Conservation (phyloP, 306 rosid genomes). For the Prunus kanzakura region DNA sequence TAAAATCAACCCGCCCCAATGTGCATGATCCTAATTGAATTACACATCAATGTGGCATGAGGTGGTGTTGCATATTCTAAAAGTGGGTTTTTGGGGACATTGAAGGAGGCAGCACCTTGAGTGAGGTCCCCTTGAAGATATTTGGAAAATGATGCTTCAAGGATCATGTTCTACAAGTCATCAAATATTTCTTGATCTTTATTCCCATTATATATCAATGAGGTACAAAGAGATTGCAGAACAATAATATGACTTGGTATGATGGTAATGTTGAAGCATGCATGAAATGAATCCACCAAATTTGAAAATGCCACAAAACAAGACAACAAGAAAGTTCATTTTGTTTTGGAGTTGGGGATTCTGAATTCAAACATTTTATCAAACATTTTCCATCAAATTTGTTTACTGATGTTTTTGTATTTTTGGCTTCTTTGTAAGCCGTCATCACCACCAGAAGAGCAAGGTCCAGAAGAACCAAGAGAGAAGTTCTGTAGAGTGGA, state of each 20-base stretch:
- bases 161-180: not conserved
- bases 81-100: not conserved
- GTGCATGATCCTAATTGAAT: not conserved
- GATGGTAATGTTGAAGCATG: not conserved
- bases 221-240: not conserved
- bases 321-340: not conserved
- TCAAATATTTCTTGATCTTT: not conserved
- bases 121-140: not conserved
- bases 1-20: not conserved
- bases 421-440: too few relatives aligned
- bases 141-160: not conserved
- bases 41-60: not conserved
- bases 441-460: too few relatives aligned
- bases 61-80: not conserved
- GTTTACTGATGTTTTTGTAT: too few relatives aligned
- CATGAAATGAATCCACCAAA: not conserved
- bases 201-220: not conserved
- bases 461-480: too few relatives aligned
- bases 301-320: not conserved
- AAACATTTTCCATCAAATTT: too few relatives aligned
- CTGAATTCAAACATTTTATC: not conserved
- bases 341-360: not conserved
- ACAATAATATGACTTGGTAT: not conserved
- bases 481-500: too few relatives aligned
- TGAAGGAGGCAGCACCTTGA: conserved; percentile 7